Percentiles rank a stretch among this genome's conserved stretches.
These are phyloP conservation scores for Trichoderma hamatum DNA, from an alignment of 2,329 filamentous ascomycete genomes.

Conservation along the genomic window DNA sequence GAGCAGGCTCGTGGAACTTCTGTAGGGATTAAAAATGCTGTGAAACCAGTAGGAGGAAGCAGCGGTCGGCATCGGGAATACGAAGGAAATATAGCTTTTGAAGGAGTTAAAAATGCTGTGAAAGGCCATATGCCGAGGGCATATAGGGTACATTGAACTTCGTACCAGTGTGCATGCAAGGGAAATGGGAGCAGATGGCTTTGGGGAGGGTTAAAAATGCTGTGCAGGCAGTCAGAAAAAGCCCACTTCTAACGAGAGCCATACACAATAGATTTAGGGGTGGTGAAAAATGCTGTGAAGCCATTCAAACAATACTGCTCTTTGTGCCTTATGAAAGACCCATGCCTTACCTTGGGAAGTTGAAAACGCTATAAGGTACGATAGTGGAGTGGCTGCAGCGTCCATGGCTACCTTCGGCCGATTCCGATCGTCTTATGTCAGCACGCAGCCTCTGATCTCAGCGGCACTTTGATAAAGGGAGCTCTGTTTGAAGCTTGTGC, in stretches of 20 bases:
- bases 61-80: too few species aligned
- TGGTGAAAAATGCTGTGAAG: too few species aligned
- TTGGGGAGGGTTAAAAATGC: too few species aligned
- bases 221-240: not conserved
- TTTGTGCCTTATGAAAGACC: too few species aligned
- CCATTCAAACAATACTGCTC: too few species aligned
- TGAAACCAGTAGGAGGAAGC: too few species aligned
- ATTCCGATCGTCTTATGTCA: constrained; percentile 7
- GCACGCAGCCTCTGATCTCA: constrained; percentile 14
- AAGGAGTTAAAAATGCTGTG: not conserved
- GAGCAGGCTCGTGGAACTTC: too few species aligned
- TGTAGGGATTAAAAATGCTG: not conserved
- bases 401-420: too few species aligned
- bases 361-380: too few species aligned
- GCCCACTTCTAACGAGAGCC: too few species aligned
- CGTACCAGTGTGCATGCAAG: not conserved
- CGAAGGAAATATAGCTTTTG: not conserved
- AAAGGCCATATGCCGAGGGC: not conserved
- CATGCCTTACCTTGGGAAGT: not conserved
- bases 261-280: too few species aligned
- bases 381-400: too few species aligned
- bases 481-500: constrained; percentile 17
- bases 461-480: constrained; percentile 1
- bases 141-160: not conserved
- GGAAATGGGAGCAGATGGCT: not conserved